Conservation (phyloP, 2,329 filamentous ascomycete genomes). For the Diaporthe sp. region DNA sequence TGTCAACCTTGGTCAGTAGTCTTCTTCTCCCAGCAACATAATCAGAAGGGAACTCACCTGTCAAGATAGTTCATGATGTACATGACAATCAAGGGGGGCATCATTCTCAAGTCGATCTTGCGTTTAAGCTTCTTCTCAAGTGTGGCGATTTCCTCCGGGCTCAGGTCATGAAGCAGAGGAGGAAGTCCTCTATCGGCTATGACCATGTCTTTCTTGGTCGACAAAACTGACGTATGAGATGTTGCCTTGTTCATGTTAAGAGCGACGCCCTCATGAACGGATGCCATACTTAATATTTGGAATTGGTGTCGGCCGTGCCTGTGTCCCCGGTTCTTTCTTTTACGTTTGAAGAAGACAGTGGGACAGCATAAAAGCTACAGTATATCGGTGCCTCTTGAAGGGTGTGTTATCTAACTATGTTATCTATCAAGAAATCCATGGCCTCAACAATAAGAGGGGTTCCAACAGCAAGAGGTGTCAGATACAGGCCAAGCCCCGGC, state of each 20-base stretch:
- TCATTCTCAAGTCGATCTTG: conserved; percentile 55
- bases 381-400: too few relatives aligned
- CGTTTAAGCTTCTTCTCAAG: conserved; percentile 36
- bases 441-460: neutral
- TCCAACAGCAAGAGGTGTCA: neutral
- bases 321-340: neutral
- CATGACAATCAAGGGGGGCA: conserved; percentile 57
- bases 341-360: neutral
- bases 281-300: neutral
- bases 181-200: neutral
- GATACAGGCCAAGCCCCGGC: neutral
- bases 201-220: neutral
- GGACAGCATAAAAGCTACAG: neutral
- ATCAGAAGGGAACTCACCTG: neutral
- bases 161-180: neutral
- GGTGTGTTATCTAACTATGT: too few relatives aligned
- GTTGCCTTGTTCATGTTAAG: neutral
- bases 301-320: neutral
- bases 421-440: neutral
- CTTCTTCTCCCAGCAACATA: accelerated
- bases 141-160: neutral
- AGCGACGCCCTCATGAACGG: neutral
- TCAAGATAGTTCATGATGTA: conserved; percentile 49
- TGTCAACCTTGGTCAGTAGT: neutral
- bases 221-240: neutral